Evolutionary conservation across 1,139 yeast genomes (phyloP).

Genomic region (Maudiozyma humilis): DNA sequence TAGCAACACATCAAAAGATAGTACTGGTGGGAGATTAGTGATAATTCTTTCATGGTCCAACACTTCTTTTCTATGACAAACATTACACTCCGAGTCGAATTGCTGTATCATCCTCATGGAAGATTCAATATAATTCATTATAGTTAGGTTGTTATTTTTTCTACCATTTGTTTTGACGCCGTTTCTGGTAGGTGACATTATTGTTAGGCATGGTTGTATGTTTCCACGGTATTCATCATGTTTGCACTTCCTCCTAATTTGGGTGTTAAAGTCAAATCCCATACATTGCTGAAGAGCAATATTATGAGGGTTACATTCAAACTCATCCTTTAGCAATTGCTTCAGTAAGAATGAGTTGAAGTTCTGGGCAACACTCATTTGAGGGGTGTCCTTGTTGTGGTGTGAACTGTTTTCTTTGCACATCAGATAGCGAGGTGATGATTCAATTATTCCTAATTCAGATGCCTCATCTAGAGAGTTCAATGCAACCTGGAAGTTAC

Average conservation of each 20-base stretch:
- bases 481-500: conserved; percentile 49
- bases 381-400: conserved; percentile 7
- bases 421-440: conserved; percentile 4
- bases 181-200: conserved; percentile 29
- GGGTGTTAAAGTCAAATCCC: conserved; percentile 41
- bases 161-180: conserved; percentile 21
- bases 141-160: conserved; percentile 29
- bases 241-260: conserved; percentile 36
- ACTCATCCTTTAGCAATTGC: conserved; percentile 25
- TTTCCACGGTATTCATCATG: conserved; percentile 32
- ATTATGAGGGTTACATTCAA: conserved; percentile 26
- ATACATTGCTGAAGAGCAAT: conserved; percentile 33
- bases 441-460: conserved; percentile 18
- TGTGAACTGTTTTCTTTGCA: conserved; percentile 1
- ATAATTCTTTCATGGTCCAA: conserved; percentile 46
- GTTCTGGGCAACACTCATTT: conserved; percentile 18
- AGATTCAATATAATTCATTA: conserved; percentile 49
- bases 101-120: conserved; percentile 47
- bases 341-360: conserved; percentile 25
- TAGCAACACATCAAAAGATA: conserved; percentile 54
- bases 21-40: conserved; percentile 53
- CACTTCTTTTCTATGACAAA: conserved; percentile 42
- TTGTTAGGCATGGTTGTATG: conserved; percentile 36
- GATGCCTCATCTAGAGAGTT: conserved; percentile 41
- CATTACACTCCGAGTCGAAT: conserved; percentile 44